These are phyloP conservation scores for Bathelium albidoporum DNA, from an alignment of 495 filamentous ascomycete genomes.

Conservation along the genomic window DNA sequence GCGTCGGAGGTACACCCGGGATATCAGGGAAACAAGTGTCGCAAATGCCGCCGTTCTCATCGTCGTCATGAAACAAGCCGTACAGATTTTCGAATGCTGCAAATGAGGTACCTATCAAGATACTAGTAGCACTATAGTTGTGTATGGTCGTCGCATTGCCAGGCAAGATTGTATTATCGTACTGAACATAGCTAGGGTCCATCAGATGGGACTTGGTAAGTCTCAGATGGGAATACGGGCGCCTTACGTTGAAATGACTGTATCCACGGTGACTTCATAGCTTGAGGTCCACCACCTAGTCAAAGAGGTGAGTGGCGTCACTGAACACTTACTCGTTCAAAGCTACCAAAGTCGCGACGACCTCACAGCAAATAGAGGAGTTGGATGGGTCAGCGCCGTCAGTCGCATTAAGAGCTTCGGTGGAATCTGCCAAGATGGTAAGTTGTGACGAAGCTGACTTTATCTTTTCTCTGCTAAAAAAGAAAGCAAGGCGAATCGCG, in stretches of 20 bases:
- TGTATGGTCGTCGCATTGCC: not conserved
- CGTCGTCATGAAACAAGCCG: not conserved
- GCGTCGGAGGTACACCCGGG: not conserved
- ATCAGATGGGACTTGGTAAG: not conserved
- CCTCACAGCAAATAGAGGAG: not conserved
- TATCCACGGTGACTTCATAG: not conserved
- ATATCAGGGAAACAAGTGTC: not conserved
- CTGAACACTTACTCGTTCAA: not conserved
- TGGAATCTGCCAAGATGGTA: not conserved
- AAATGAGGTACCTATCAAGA: not conserved
- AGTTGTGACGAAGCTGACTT: not conserved
- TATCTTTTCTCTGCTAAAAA: not conserved
- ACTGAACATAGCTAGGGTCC: not conserved
- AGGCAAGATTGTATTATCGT: not conserved
- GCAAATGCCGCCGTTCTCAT: not conserved
- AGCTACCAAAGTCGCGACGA: not conserved
- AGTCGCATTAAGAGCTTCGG: not conserved
- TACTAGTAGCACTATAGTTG: not conserved
- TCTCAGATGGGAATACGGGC: not conserved
- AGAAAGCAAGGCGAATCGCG: not conserved
- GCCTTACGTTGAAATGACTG: not conserved
- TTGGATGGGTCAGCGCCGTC: not conserved
- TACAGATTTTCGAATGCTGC: not conserved
- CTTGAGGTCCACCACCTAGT: not conserved
- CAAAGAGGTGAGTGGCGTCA: not conserved